Evolutionary conservation across 1,284 basidiomycete species (phyloP).

Genomic region (Leccinum pallidistipes): DNA sequence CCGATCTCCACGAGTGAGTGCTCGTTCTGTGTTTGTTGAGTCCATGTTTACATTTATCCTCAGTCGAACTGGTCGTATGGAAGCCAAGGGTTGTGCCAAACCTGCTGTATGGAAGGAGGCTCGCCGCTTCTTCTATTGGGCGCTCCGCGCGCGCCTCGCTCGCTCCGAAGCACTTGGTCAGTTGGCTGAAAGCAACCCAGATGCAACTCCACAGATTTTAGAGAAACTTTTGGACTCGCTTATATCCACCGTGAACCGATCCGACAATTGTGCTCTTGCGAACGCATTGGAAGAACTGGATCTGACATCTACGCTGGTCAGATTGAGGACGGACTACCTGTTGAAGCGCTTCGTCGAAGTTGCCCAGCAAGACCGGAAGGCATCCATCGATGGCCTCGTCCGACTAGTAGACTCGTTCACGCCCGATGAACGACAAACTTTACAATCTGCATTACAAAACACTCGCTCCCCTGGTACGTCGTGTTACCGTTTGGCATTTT

Average conservation of each 20-base stretch:
- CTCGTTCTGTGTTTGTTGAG: not conserved
- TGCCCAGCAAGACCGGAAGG: slow-evolving; percentile 68
- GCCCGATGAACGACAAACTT: slow-evolving; percentile 65
- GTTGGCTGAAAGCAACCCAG: slow-evolving; percentile 63
- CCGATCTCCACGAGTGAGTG: slow-evolving; percentile 92
- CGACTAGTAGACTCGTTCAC: slow-evolving; percentile 69
- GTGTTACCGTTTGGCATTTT: not conserved
- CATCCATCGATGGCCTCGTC: slow-evolving; percentile 64
- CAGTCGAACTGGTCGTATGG: slow-evolving; percentile 95
- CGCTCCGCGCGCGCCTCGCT: slow-evolving; percentile 78
- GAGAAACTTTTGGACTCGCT: slow-evolving; percentile 57
- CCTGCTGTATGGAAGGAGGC: slow-evolving; percentile 86
- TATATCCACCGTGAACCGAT: slow-evolving; percentile 51
- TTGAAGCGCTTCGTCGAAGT: slow-evolving; percentile 60
- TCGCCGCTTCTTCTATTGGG: slow-evolving; percentile 95
- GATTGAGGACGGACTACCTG: slow-evolving; percentile 66
- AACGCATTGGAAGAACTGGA: slow-evolving; percentile 69
- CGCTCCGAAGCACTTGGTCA: slow-evolving; percentile 59
- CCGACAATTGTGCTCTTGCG: slow-evolving; percentile 55
- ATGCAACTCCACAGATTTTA: slow-evolving; percentile 60
- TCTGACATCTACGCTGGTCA: slow-evolving; percentile 55
- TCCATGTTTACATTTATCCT: slow-evolving; percentile 19
- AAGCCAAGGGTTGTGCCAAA: slow-evolving; percentile 93
- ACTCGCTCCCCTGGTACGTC: slow-evolving; percentile 54
- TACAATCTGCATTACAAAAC: slow-evolving; percentile 63